A percentile compares a stretch with the other conserved stretches of the same genome.
These are phyloP conservation scores for Torrubiellomyces zombiae DNA, from an alignment of 2,329 filamentous ascomycete species.

Conservation along the genomic window DNA sequence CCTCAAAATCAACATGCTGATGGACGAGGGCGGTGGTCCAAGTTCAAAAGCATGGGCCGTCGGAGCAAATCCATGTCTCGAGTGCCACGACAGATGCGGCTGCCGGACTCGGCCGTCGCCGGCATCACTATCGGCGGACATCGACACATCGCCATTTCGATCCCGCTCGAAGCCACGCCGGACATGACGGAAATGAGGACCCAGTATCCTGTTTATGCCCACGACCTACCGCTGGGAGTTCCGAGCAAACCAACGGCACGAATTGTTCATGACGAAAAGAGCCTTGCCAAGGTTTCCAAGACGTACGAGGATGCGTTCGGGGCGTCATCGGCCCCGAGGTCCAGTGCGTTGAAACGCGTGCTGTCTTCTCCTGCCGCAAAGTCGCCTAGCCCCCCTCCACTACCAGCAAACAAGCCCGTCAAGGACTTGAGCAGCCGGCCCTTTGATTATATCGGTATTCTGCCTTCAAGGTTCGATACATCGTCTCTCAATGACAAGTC, in stretches of 20 bases:
- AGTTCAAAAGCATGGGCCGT: constrained; percentile 22
- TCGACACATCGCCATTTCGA: constrained; percentile 44
- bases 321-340: not conserved
- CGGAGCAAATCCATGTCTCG: constrained; percentile 19
- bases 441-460: constrained; percentile 9
- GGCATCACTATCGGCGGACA: constrained; percentile 35
- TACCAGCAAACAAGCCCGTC: constrained; percentile 4
- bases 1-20: constrained; percentile 12
- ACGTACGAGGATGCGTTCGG: constrained; percentile 5
- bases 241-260: constrained; percentile 8
- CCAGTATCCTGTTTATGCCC: constrained; percentile 16
- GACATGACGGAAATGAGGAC: constrained; percentile 16
- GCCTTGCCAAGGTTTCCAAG: constrained; percentile 18
- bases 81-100: constrained; percentile 15
- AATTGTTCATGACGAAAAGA: constrained; percentile 17
- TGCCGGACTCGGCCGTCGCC: constrained; percentile 40
- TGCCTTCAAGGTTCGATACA: constrained; percentile 9
- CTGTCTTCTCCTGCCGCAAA: constrained; percentile 1
- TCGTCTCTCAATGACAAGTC: constrained; percentile 7
- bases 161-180: constrained; percentile 33
- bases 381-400: constrained; percentile 1
- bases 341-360: not conserved
- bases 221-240: constrained; percentile 4
- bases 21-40: constrained; percentile 22
- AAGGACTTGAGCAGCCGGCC: constrained; percentile 6